These are phyloP conservation scores for Sutorius australiensis DNA, from an alignment of 768 basidiomycete species.

Conservation along the genomic window DNA sequence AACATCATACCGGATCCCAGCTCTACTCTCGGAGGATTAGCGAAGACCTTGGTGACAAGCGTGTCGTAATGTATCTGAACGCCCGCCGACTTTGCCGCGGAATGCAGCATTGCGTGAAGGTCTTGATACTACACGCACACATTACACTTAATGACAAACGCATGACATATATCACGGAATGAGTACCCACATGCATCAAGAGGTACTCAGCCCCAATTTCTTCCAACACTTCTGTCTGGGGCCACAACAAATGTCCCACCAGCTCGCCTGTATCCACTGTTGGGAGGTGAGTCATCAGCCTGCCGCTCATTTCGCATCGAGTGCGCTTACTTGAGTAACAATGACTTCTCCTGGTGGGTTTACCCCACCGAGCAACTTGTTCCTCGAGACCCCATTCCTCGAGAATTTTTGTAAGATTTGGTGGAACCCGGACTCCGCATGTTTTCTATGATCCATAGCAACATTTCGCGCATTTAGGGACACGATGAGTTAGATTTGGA, in stretches of 20 bases:
- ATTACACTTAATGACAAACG: not conserved
- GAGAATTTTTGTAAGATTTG: constrained; percentile 54
- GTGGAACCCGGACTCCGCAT: constrained; percentile 44
- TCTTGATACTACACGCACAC: constrained; percentile 44
- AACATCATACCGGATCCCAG: constrained; percentile 42
- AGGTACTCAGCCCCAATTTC: constrained; percentile 47
- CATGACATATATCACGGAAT: not conserved
- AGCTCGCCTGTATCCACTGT: constrained; percentile 40
- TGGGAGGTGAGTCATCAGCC: not conserved
- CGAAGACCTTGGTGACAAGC: constrained; percentile 30
- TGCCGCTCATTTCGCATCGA: not conserved
- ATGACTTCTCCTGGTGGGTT: constrained; percentile 9
- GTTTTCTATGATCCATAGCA: constrained; percentile 21
- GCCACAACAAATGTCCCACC: constrained; percentile 42
- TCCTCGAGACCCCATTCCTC: constrained; percentile 50
- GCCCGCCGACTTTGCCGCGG: constrained; percentile 44
- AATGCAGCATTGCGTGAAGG: constrained; percentile 44
- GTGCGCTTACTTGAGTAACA: constrained; percentile 15
- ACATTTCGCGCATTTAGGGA: not conserved
- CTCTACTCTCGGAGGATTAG: constrained; percentile 29
- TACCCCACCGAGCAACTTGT: constrained; percentile 34
- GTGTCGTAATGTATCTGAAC: constrained; percentile 43
- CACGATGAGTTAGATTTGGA: not conserved
- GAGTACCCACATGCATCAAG: constrained; percentile 41
- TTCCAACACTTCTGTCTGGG: constrained; percentile 39